These are phyloP conservation scores for Amphicarpaea edgeworthii DNA, from an alignment of 306 rosid genomes.

Conservation along the genomic window DNA sequence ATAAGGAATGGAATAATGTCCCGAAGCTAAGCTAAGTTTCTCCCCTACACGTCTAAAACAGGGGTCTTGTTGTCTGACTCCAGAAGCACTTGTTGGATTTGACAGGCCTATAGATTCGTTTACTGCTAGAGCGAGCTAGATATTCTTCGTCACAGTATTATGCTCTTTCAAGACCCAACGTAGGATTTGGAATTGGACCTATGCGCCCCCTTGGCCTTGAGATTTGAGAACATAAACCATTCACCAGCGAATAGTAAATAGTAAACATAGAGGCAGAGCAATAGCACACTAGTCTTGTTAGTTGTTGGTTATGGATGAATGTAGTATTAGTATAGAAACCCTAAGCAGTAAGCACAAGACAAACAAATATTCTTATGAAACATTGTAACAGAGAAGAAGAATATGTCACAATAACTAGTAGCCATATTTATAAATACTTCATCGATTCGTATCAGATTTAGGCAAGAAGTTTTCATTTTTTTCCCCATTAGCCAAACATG, in stretches of 20 bases:
- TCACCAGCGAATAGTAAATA: slow-evolving; percentile 2
- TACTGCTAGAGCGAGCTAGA: not conserved
- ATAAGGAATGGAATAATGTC: not conserved
- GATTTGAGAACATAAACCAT: not conserved
- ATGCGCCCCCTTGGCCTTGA: no score
- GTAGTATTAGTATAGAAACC: no score
- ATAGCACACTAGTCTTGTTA: not conserved
- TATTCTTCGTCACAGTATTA: not conserved
- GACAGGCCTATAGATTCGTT: slow-evolving; percentile 21
- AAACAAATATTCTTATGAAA: slow-evolving; percentile 2
- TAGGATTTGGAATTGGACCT: slow-evolving; percentile 11
- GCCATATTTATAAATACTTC: not conserved
- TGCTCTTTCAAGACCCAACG: not conserved
- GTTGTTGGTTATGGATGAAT: not conserved
- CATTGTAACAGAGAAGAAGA: not conserved
- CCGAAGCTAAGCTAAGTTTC: not conserved
- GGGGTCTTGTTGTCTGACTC: slow-evolving; percentile 7
- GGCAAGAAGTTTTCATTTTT: slow-evolving; percentile 5
- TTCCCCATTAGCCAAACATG: not conserved
- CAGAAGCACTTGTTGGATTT: slow-evolving; percentile 18
- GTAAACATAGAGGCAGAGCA: not conserved
- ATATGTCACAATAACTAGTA: not conserved
- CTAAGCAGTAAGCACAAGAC: no score
- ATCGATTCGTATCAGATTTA: not conserved
- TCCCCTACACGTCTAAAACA: not conserved